A percentile compares a stretch with the other conserved stretches of the same genome.
Conservation (phyloP, 345 rosid genomes). For the Populus euphratica region DNA sequence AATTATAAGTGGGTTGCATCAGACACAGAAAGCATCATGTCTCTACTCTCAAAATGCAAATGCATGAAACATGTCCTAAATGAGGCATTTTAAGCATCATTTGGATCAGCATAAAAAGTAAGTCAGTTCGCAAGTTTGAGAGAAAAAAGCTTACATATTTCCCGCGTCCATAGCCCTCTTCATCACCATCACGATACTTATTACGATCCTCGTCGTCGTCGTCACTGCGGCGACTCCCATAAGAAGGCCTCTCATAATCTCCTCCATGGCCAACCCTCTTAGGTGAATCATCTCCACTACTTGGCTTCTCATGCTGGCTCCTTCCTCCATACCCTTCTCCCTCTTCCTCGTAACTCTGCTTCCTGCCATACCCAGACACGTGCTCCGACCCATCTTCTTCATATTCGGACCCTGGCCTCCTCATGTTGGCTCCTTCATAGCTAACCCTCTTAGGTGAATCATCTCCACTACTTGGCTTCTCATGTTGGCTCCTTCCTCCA, state of each 20-base stretch:
- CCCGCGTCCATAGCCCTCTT: no score
- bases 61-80: no score
- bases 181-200: no score
- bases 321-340: slow-evolving; percentile 21
- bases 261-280: slow-evolving; percentile 25
- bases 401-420: slow-evolving; percentile 17
- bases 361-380: slow-evolving; percentile 15
- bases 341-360: slow-evolving; percentile 29
- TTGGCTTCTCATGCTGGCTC: slow-evolving; percentile 15
- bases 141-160: no score
- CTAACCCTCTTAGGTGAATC: slow-evolving; percentile 16
- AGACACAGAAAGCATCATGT: no score
- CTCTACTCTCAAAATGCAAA: no score
- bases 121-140: no score
- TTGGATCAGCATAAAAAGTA: no score
- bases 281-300: slow-evolving; percentile 3
- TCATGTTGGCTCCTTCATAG: slow-evolving; percentile 16
- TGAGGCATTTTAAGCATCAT: no score
- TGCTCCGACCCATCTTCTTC: not conserved
- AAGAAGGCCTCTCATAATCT: slow-evolving; percentile 14
- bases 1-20: no score
- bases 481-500: slow-evolving; percentile 22
- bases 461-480: slow-evolving; percentile 7
- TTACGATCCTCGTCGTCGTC: slow-evolving; percentile 19
- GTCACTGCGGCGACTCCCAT: slow-evolving; percentile 34